These are phyloP conservation scores for Penicillium crystallinum DNA, from an alignment of 495 filamentous ascomycete species.

Conservation along the genomic window DNA sequence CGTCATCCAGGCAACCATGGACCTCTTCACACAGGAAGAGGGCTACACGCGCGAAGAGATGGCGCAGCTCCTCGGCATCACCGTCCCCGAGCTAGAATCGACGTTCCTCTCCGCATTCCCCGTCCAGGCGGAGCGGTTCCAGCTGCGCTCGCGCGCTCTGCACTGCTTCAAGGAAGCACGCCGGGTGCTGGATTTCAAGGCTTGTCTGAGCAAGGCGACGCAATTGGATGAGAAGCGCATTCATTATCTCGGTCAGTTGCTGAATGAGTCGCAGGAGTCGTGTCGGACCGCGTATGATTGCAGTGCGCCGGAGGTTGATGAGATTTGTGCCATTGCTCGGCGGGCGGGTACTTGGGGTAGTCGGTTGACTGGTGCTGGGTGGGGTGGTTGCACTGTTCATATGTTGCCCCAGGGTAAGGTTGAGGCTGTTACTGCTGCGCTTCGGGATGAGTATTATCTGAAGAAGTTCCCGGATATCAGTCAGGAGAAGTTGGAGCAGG, in stretches of 20 bases:
- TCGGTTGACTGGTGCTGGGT: conserved; percentile 88
- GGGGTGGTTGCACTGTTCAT: conserved; percentile 95
- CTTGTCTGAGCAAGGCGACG: conserved; percentile 53
- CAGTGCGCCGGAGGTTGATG: conserved; percentile 83
- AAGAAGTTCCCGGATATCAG: conserved; percentile 65
- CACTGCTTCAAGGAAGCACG: conserved; percentile 90
- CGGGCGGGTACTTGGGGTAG: conserved; percentile 76
- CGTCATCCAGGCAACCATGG: conserved; percentile 58
- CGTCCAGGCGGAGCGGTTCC: conserved; percentile 82
- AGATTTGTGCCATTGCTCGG: conserved; percentile 74
- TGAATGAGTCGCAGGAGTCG: conserved; percentile 85
- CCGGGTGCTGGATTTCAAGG: conserved; percentile 77
- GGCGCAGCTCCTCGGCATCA: conserved; percentile 62
- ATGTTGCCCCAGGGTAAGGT: conserved; percentile 83
- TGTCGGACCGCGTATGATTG: conserved; percentile 85
- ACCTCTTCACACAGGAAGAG: conserved; percentile 62
- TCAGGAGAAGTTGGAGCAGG: conserved; percentile 66
- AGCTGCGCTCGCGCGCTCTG: conserved; percentile 74
- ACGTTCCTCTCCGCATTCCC: conserved; percentile 80
- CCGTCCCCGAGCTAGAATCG: conserved; percentile 62
- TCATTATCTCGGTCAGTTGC: conserved; percentile 66
- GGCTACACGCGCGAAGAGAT: conserved; percentile 90
- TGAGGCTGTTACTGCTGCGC: conserved; percentile 69
- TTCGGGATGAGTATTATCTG: conserved; percentile 76
- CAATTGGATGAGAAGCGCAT: conserved; percentile 57